Evolutionary conservation across 2,329 filamentous ascomycete genomes (phyloP), one percentile per base, ranked within the genome.

Genomic region (Cladophialophora chaetospira): DNA sequence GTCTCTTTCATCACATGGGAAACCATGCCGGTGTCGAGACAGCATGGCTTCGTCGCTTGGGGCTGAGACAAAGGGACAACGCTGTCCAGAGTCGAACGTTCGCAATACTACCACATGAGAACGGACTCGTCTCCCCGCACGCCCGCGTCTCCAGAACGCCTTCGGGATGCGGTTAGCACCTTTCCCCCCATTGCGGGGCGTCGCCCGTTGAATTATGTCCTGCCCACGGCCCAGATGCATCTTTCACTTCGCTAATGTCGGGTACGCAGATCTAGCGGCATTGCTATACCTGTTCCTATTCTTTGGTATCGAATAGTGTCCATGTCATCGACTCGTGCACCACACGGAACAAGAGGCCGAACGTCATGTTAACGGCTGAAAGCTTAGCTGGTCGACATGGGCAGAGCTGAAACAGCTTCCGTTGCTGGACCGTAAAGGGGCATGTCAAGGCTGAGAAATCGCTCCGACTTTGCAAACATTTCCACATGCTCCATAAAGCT

Each of bases 121-220:
- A 2, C 1, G 36, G 36, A 21, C 36, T 15, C 36, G 36, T 40
- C 36, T 40, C 15, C 21, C 25, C 46, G 46, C 25, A 38, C 17
- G 10, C 23, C 31, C 19, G 2, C 42, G 6, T 10, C 15, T 28
- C 43, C 21, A 44, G 36, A 55, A 55, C 53, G 38, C 53, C 53
- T 55, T 25, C 53, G 53, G n/a, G 44, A 55, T 42, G 26, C 15
- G 53, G 53, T 55, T 50, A 55, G 45, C 19, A 13, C 17, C n/a
- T 13, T 10, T 11, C 21, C 2, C 31, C 19, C 31, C 5, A 13
- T 38, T 36, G 46, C 46, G 46, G 46, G 31, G 40, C 21, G 15
- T 38, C 10, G 31, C 46, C 23, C 17, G 46, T 11, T 15, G 15
- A 13, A 1, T n/a, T 4, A 26, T 28, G 46, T 35, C 46, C 46